A percentile compares a stretch with the other conserved stretches of the same genome.
Evolutionary conservation across 2,329 filamentous ascomycete genomes (phyloP).

Genomic region (Magnaporthales sp.): DNA sequence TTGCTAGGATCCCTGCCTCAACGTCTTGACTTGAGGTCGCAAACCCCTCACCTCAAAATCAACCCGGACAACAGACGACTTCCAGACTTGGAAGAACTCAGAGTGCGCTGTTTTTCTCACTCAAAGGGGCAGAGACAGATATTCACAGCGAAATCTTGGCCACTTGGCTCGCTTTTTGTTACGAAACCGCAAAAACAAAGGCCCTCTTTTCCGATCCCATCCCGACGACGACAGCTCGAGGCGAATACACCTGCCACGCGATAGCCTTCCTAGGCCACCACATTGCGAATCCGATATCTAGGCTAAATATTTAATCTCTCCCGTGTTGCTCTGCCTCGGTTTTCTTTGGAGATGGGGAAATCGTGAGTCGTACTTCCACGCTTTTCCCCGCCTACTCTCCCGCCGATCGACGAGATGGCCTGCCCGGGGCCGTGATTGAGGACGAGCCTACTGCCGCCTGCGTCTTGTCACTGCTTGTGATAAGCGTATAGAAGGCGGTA

Average conservation of each 20-base stretch:
- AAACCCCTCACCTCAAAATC: slow-evolving; percentile 6
- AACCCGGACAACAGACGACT: background rate
- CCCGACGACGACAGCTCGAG: background rate
- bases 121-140: background rate
- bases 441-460: background rate
- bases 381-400: slow-evolving; percentile 2
- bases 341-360: slow-evolving; percentile 38
- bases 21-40: slow-evolving; percentile 3
- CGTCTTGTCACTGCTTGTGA: background rate
- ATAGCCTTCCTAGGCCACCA: background rate
- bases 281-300: background rate
- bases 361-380: slow-evolving; percentile 32
- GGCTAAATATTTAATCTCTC: background rate
- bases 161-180: background rate
- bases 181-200: background rate
- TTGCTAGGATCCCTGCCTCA: background rate
- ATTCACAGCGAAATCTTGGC: background rate
- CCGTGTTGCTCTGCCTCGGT: background rate
- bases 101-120: no score
- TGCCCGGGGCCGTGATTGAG: background rate
- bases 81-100: background rate
- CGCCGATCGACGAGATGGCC: background rate
- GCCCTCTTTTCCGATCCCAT: background rate
- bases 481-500: background rate
- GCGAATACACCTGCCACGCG: background rate